Conservation (phyloP, 2,329 filamentous ascomycete species). For the Sporothrix globosa region DNA sequence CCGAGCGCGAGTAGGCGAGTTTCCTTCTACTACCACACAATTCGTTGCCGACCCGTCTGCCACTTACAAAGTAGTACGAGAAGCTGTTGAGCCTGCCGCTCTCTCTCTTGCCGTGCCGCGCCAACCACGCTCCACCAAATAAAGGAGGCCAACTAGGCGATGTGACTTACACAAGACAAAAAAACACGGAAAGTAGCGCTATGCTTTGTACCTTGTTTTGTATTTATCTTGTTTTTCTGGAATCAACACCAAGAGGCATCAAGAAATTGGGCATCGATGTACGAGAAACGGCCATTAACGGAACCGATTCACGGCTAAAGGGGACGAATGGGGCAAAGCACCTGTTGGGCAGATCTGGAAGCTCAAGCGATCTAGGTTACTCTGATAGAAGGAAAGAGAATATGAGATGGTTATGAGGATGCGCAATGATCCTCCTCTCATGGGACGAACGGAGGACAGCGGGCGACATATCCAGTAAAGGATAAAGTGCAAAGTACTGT, state of each 20-base stretch:
- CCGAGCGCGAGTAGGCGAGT: not conserved
- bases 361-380: not conserved
- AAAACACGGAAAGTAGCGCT: not conserved
- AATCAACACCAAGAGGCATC: not conserved
- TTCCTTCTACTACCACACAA: not conserved
- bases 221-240: not conserved
- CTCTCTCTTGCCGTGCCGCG: not conserved
- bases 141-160: not conserved
- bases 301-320: not conserved
- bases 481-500: not conserved
- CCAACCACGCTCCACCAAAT: not conserved
- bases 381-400: not conserved
- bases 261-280: not conserved
- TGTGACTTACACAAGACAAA: not conserved
- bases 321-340: not conserved
- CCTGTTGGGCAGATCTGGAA: not conserved
- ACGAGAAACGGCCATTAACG: not conserved
- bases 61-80: too few relatives aligned
- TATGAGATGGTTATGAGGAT: not conserved
- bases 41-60: not conserved
- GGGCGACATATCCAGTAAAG: not conserved
- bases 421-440: slow-evolving; percentile 10
- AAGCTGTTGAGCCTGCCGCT: not conserved
- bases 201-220: not conserved
- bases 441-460: slow-evolving; percentile 5